A percentile compares a stretch with the other conserved stretches of the same genome.
phyloP scores from a whole-genome alignment of 257 asterid genomes.

The Solanum lycopersicoides region DNA sequence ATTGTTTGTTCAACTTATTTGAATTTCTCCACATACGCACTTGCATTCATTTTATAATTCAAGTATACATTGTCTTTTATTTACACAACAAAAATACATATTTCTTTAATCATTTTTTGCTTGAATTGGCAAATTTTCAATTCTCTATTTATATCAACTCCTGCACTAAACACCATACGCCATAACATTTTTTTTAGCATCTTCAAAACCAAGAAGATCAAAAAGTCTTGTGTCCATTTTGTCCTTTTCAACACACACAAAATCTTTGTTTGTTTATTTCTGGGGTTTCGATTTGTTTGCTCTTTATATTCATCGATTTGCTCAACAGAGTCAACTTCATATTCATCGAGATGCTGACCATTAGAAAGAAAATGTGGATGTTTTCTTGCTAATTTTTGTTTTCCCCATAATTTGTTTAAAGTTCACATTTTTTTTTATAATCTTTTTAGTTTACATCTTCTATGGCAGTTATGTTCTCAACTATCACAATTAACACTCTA shows the following conservation, averaged over 20 bases:
- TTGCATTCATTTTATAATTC: neutral
- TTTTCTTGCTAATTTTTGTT: conserved; percentile 18
- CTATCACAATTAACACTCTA: conserved; percentile 8
- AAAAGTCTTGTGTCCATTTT: neutral
- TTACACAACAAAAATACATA: neutral
- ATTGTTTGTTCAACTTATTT: neutral
- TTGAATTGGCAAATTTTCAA: neutral
- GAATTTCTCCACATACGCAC: neutral
- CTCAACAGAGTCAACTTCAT: conserved; percentile 12
- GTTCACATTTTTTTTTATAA: neutral
- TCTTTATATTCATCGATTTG: conserved; percentile 1
- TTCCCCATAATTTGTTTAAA: conserved; percentile 5
- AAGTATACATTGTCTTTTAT: neutral
- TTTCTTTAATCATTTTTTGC: neutral
- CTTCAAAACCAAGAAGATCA: neutral
- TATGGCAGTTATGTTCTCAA: conserved; percentile 24
- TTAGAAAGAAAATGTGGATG: conserved; percentile 38
- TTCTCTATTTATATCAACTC: neutral
- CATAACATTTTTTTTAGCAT: neutral
- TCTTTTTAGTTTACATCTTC: neutral
- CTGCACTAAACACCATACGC: neutral
- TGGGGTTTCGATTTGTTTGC: conserved; percentile 4
- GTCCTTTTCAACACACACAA: neutral
- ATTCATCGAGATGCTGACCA: conserved; percentile 41
- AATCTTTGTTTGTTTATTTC: neutral